Percentiles rank a stretch among this genome's conserved stretches.
These are phyloP conservation scores for Tetrapisispora namnaoensis DNA, from an alignment of 805 yeast genomes.

Conservation along the genomic window DNA sequence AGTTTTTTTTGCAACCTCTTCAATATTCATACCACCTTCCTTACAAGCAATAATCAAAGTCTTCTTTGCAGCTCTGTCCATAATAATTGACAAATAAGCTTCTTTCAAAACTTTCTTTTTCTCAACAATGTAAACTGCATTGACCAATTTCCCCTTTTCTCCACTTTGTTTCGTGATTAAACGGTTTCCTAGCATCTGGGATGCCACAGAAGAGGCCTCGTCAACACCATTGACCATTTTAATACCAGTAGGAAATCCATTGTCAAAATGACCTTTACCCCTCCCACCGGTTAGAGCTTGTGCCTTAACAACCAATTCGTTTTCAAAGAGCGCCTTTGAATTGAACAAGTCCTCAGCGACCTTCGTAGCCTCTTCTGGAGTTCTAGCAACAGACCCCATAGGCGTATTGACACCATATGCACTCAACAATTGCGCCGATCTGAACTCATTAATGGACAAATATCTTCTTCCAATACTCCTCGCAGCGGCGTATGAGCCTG, in stretches of 20 bases:
- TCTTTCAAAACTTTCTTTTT: constrained; percentile 90
- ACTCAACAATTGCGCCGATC: constrained; percentile 81
- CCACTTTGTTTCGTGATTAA: constrained; percentile 98
- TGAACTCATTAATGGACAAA: constrained; percentile 89
- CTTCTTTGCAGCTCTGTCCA: constrained; percentile 86
- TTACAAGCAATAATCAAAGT: constrained; percentile 93
- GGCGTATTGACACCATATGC: constrained; percentile 86
- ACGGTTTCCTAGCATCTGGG: constrained; percentile 84
- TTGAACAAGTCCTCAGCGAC: constrained; percentile 57
- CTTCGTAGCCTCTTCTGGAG: constrained; percentile 78
- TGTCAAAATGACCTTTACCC: constrained; percentile 97
- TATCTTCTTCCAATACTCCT: constrained; percentile 36
- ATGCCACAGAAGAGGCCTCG: constrained; percentile 79
- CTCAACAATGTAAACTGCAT: constrained; percentile 92
- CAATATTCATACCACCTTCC: constrained; percentile 99
- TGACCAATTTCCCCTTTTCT: constrained; percentile 90
- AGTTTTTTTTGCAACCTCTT: constrained; percentile 87
- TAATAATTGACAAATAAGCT: constrained; percentile 87
- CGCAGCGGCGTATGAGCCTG: not conserved
- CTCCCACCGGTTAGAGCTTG: constrained; percentile 99
- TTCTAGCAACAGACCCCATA: constrained; percentile 79
- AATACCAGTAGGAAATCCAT: constrained; percentile 95
- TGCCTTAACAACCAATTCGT: constrained; percentile 88
- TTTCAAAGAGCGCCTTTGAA: constrained; percentile 43
- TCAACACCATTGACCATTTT: constrained; percentile 76